phyloP scores from a whole-genome alignment of 805 yeast species.

The Pichia cabralensis region DNA sequence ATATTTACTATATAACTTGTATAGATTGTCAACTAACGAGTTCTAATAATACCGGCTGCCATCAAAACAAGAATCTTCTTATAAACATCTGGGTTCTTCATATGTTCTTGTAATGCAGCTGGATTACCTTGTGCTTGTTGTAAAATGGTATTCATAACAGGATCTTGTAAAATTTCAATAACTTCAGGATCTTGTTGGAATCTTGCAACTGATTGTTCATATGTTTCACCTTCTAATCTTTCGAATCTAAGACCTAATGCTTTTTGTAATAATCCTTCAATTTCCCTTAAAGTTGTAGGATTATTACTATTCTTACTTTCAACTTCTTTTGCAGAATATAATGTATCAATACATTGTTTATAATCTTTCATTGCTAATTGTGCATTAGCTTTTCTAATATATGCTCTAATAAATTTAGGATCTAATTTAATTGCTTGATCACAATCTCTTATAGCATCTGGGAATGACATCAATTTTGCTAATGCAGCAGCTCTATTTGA shows the following conservation, averaged over 20 bases:
- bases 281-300: conserved; percentile 51
- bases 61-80: conserved; percentile 81
- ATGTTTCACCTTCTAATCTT: conserved; percentile 78
- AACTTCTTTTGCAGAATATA: conserved; percentile 65
- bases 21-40: no score
- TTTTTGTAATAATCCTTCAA: conserved; percentile 70
- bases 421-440: conserved; percentile 81
- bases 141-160: conserved; percentile 91
- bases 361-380: conserved; percentile 85
- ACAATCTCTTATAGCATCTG: conserved; percentile 91
- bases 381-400: conserved; percentile 93
- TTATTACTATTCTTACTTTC: conserved; percentile 53
- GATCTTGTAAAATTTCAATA: conserved; percentile 79
- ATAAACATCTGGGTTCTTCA: conserved; percentile 90
- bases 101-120: conserved; percentile 93
- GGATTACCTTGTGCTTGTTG: conserved; percentile 93
- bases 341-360: conserved; percentile 70
- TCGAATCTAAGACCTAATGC: conserved; percentile 75
- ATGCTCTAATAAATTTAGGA: conserved; percentile 86
- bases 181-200: conserved; percentile 91
- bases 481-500: conserved; percentile 97
- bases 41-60: conserved; percentile 95
- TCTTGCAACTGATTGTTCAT: conserved; percentile 89
- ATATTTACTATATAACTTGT: no score
- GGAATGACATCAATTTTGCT: conserved; percentile 92